A percentile compares a stretch with the other conserved stretches of the same genome.
These are phyloP conservation scores for Melocanna baccifera DNA, from an alignment of 176 grass and related monocot genomes.

Conservation along the genomic window DNA sequence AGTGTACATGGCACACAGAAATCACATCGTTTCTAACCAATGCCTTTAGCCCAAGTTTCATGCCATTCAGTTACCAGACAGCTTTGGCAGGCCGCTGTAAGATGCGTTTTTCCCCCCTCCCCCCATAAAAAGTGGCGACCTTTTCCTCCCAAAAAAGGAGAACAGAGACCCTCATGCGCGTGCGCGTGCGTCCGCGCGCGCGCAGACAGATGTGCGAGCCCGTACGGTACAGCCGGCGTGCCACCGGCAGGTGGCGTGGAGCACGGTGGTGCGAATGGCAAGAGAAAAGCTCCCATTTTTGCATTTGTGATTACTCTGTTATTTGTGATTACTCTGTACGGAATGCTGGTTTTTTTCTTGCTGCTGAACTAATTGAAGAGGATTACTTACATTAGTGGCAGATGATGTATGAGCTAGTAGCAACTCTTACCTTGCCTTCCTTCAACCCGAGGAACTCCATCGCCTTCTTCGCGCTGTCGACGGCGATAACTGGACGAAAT, in stretches of 20 bases:
- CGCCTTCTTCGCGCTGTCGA: constrained; percentile 87
- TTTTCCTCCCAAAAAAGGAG: constrained; percentile 36
- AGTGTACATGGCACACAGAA: neutral
- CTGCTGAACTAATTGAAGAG: neutral
- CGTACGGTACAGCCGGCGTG: constrained; percentile 5
- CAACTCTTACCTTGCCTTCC: constrained; percentile 45
- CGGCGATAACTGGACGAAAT: constrained; percentile 66
- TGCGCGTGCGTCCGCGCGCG: neutral
- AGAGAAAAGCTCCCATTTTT: neutral
- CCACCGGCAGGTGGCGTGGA: constrained; percentile 12
- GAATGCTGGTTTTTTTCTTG: neutral
- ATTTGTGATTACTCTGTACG: neutral
- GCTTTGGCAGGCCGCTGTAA: constrained; percentile 17
- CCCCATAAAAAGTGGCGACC: constrained; percentile 41
- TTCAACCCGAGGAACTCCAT: constrained; percentile 84
- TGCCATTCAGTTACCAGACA: neutral
- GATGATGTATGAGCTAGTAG: neutral
- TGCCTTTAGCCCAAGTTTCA: neutral
- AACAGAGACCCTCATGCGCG: constrained; percentile 42
- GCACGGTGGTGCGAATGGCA: neutral
- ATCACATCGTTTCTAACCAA: neutral
- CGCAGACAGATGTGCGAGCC: neutral
- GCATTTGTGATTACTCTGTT: neutral
- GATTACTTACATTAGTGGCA: neutral
- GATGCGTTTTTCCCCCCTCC: neutral